These are phyloP conservation scores for Suillus ampliporus DNA, from an alignment of 768 basidiomycete species.

Conservation along the genomic window DNA sequence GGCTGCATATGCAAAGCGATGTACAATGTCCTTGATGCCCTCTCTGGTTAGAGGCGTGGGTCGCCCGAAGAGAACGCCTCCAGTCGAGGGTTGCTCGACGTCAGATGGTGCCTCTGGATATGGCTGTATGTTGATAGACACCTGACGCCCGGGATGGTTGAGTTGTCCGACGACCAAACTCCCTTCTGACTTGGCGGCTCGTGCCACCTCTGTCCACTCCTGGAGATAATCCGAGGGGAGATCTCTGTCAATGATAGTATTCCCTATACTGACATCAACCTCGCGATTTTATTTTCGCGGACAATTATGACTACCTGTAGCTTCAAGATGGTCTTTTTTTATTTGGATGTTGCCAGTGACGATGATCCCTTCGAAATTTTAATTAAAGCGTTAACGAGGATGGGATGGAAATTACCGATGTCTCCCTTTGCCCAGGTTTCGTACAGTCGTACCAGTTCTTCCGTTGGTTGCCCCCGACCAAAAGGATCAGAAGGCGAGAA, in stretches of 20 bases:
- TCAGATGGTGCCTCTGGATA: slow-evolving; percentile 41
- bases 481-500: slow-evolving; percentile 36
- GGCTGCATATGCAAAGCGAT: slow-evolving; percentile 59
- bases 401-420: slow-evolving; percentile 27
- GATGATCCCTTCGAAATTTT: slow-evolving; percentile 33
- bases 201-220: slow-evolving; percentile 28
- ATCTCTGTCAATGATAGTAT: slow-evolving; percentile 38
- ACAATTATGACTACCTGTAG: slow-evolving; percentile 29
- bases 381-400: background rate
- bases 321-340: slow-evolving; percentile 41
- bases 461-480: slow-evolving; percentile 38
- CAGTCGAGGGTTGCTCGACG: slow-evolving; percentile 39
- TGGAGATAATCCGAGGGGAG: slow-evolving; percentile 29
- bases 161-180: slow-evolving; percentile 39
- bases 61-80: slow-evolving; percentile 36
- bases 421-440: slow-evolving; percentile 40
- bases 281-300: background rate
- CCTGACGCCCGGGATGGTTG: slow-evolving; percentile 40
- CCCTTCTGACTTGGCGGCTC: slow-evolving; percentile 37
- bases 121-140: slow-evolving; percentile 40
- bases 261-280: slow-evolving; percentile 25
- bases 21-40: slow-evolving; percentile 56
- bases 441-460: slow-evolving; percentile 40
- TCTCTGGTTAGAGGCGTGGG: slow-evolving; percentile 45
- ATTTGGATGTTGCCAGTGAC: slow-evolving; percentile 41